These are phyloP conservation scores for Musa schizocarpa DNA, from an alignment of 176 grass and related monocot species.

Conservation along the genomic window DNA sequence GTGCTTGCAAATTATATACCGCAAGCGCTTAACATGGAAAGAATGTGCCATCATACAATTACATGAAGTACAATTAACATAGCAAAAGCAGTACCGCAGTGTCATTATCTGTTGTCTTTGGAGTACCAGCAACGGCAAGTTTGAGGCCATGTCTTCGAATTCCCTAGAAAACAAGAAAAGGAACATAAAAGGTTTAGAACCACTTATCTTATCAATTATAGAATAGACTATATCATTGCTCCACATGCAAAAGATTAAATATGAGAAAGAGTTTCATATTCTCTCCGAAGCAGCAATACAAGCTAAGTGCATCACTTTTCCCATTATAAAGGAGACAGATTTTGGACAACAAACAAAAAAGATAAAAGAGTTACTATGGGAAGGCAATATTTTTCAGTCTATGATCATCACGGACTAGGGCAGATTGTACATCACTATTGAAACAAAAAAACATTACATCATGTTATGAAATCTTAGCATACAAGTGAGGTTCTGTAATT, in stretches of 20 bases:
- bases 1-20: not conserved
- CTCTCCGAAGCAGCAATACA: not conserved
- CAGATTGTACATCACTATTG: too few species aligned
- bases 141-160: conserved; percentile 1
- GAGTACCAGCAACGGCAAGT: conserved; percentile 11
- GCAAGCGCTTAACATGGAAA: not conserved
- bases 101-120: conserved; percentile 9
- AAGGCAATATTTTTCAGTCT: too few species aligned
- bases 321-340: not conserved
- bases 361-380: too few species aligned
- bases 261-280: not conserved
- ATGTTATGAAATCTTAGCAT: too few species aligned
- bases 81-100: not conserved
- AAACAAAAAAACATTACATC: too few species aligned
- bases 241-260: not conserved
- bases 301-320: too few species aligned
- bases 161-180: not conserved
- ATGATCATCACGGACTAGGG: too few species aligned
- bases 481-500: not conserved
- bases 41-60: not conserved
- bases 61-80: not conserved
- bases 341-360: not conserved
- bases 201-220: too few species aligned
- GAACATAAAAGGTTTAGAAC: not conserved
- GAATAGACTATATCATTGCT: too few species aligned